Percentiles rank a stretch among this genome's conserved stretches.
phyloP scores from a whole-genome alignment of 805 yeast genomes.

The Myxozyma mucilagina region DNA sequence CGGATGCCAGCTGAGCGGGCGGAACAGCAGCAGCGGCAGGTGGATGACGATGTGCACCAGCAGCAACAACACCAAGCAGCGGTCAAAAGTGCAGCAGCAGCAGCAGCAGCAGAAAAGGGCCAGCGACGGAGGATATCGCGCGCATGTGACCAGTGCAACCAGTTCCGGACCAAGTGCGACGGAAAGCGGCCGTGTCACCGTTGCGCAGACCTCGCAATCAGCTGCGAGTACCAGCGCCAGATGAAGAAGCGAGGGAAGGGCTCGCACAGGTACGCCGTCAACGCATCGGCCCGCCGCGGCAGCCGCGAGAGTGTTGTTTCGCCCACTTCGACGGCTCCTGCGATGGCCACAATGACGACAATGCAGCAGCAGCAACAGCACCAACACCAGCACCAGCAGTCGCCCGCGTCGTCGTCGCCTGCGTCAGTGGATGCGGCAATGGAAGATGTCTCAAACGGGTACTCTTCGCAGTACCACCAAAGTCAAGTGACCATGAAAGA shows the following conservation, averaged over 20 bases:
- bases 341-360: background rate
- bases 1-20: constrained; percentile 8
- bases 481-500: too few relatives aligned
- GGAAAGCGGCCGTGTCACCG: constrained; percentile 50
- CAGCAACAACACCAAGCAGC: background rate
- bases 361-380: background rate
- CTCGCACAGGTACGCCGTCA: constrained; percentile 29
- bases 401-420: too few relatives aligned
- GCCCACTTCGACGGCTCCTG: background rate
- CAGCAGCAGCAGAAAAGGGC: background rate
- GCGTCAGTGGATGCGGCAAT: too few relatives aligned
- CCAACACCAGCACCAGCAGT: background rate
- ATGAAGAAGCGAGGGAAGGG: constrained; percentile 53
- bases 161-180: constrained; percentile 51
- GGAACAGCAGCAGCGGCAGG: background rate
- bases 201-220: constrained; percentile 37
- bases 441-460: too few relatives aligned
- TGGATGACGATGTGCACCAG: background rate
- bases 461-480: too few relatives aligned
- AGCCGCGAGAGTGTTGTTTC: background rate
- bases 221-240: constrained; percentile 47
- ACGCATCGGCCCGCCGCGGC: constrained; percentile 9
- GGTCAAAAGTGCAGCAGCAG: background rate
- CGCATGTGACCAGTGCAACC: constrained; percentile 53
- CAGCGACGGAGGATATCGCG: constrained; percentile 35